phyloP scores from a whole-genome alignment of 2,329 filamentous ascomycete genomes.

The Fusarium sp. region DNA sequence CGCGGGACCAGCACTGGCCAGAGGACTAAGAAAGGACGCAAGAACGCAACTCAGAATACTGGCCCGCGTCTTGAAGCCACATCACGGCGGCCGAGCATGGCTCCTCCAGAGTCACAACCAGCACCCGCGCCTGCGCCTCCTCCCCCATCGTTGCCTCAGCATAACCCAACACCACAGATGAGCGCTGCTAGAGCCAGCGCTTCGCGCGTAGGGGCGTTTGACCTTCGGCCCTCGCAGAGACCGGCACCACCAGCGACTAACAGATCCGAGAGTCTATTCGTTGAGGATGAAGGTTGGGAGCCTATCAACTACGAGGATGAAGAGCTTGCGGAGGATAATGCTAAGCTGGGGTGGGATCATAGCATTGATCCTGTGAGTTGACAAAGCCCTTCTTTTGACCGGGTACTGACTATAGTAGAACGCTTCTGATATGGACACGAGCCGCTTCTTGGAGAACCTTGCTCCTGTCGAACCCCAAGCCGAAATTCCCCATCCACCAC shows the following conservation, averaged over 20 bases:
- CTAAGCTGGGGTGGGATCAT: conserved; percentile 78
- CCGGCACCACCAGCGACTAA: conserved; percentile 65
- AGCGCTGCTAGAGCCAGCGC: conserved; percentile 48
- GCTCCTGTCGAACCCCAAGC: conserved; percentile 13
- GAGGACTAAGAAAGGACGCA: conserved; percentile 59
- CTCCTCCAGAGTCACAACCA: conserved; percentile 47
- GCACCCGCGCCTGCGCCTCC: conserved; percentile 37
- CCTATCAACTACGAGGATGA: conserved; percentile 69
- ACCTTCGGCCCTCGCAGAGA: conserved; percentile 63
- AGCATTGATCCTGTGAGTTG: conserved; percentile 68
- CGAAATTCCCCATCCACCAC: conserved; percentile 27
- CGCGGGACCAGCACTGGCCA: conserved; percentile 59
- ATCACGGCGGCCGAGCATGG: conserved; percentile 55
- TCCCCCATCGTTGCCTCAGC: conserved; percentile 41
- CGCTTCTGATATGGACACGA: conserved; percentile 55
- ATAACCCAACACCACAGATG: conserved; percentile 47
- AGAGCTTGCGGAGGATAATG: conserved; percentile 68
- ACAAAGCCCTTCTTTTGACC: not conserved
- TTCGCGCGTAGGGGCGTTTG: conserved; percentile 50
- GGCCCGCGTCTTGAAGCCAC: conserved; percentile 59
- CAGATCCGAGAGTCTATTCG: conserved; percentile 74
- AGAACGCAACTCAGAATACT: conserved; percentile 46
- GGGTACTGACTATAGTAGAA: conserved; percentile 52
- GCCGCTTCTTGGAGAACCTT: conserved; percentile 47
- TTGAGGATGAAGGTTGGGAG: conserved; percentile 82